phyloP scores from a whole-genome alignment of 148 eudicot species.

The Rhododendron ferrugineum region DNA sequence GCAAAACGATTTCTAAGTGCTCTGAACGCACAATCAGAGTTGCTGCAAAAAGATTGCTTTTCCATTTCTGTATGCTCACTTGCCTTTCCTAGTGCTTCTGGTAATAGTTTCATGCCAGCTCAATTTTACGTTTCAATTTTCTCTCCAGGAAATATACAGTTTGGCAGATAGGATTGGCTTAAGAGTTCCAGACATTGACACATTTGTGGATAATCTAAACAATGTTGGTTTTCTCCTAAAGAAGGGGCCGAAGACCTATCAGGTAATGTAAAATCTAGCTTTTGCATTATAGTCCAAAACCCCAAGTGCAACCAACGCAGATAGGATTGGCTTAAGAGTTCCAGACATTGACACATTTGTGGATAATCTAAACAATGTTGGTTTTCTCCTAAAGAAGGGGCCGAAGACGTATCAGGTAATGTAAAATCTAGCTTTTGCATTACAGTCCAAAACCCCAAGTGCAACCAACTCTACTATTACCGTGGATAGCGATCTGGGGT shows the following conservation, averaged over 20 bases:
- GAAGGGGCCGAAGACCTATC: constrained; percentile 94
- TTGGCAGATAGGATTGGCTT: constrained; percentile 89
- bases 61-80: constrained; percentile 64
- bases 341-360: constrained; percentile 81
- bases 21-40: constrained; percentile 83
- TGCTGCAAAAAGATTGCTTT: constrained; percentile 89
- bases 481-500: not conserved
- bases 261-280: constrained; percentile 39
- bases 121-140: constrained; percentile 8
- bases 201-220: constrained; percentile 74
- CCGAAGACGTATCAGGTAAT: constrained; percentile 92
- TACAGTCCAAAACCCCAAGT: not conserved
- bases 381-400: constrained; percentile 85
- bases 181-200: constrained; percentile 87
- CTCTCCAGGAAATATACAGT: constrained; percentile 79
- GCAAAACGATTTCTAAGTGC: constrained; percentile 89
- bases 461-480: not conserved
- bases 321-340: constrained; percentile 81
- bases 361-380: constrained; percentile 69
- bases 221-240: constrained; percentile 67
- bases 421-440: not conserved
- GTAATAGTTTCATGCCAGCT: not conserved
- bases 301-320: constrained; percentile 56
- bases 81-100: constrained; percentile 8
- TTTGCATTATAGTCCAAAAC: not conserved